A percentile compares a stretch with the other conserved stretches of the same genome.
phyloP scores from a whole-genome alignment of 2,329 filamentous ascomycete genomes.

The Hymenoscyphus repandus region DNA sequence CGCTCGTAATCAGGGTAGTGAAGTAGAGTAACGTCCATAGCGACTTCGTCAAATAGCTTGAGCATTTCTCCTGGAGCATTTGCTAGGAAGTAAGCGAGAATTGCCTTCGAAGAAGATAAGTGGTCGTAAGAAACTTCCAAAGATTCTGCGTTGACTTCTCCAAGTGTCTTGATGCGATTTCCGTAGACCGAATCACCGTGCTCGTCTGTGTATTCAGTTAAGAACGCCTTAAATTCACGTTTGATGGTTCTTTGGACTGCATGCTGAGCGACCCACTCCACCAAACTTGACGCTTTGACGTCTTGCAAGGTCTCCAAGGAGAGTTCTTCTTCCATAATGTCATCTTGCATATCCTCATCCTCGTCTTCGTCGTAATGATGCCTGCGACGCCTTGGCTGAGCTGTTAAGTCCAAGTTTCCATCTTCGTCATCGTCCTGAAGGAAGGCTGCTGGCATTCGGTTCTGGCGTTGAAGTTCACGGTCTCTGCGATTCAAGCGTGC shows the following conservation, averaged over 20 bases:
- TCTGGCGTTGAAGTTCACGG: slow-evolving; percentile 60
- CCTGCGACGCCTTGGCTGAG: slow-evolving; percentile 77
- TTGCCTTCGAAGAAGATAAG: slow-evolving; percentile 83
- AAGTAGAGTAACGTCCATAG: slow-evolving; percentile 91
- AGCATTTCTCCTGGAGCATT: slow-evolving; percentile 94
- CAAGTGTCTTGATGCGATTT: slow-evolving; percentile 88
- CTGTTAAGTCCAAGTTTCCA: slow-evolving; percentile 75
- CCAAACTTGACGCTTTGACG: slow-evolving; percentile 87
- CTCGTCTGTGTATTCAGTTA: slow-evolving; percentile 92
- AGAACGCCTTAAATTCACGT: slow-evolving; percentile 93
- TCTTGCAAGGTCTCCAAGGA: slow-evolving; percentile 87
- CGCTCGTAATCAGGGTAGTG: slow-evolving; percentile 97
- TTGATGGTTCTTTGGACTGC: slow-evolving; percentile 90
- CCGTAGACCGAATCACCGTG: slow-evolving; percentile 90
- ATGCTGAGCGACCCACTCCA: slow-evolving; percentile 89
- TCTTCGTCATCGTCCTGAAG: slow-evolving; percentile 76
- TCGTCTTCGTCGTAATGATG: slow-evolving; percentile 92
- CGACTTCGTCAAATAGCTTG: slow-evolving; percentile 92
- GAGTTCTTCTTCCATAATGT: slow-evolving; percentile 94
- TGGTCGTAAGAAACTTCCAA: slow-evolving; percentile 96
- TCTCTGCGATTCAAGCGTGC: slow-evolving; percentile 69
- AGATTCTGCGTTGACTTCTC: slow-evolving; percentile 93
- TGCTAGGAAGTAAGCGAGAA: slow-evolving; percentile 90
- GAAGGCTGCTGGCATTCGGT: slow-evolving; percentile 67
- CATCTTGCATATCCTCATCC: slow-evolving; percentile 85